Conservation (phyloP, 2,329 filamentous ascomycete species). For the Phyllosticta capitalensis region DNA sequence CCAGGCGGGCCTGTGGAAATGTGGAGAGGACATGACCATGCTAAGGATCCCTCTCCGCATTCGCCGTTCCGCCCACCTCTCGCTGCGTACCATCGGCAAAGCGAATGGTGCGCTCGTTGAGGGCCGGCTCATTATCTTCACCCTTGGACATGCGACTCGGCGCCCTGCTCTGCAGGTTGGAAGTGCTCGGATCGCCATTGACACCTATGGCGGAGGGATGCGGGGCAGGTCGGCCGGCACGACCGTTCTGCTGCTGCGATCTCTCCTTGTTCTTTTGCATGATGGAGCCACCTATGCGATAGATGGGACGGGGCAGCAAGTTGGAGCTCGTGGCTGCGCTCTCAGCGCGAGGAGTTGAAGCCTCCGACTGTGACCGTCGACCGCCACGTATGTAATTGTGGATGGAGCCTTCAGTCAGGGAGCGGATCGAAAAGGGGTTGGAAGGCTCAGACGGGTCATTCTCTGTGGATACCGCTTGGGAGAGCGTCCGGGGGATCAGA, state of each 20-base stretch:
- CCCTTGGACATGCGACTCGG: neutral
- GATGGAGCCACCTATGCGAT: conserved; percentile 26
- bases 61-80: neutral
- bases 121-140: neutral
- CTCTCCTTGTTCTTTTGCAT: conserved; percentile 17
- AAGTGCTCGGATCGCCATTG: neutral
- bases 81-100: conserved; percentile 1
- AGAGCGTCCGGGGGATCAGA: conserved; percentile 56
- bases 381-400: conserved; percentile 20
- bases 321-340: conserved; percentile 14
- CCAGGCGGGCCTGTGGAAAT: no score
- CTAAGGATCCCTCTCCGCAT: neutral
- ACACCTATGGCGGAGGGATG: neutral
- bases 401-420: conserved; percentile 16
- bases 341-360: neutral
- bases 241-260: neutral
- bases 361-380: conserved; percentile 13
- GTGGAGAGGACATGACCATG: no score
- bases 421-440: conserved; percentile 22
- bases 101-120: neutral
- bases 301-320: conserved; percentile 21
- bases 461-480: conserved; percentile 31
- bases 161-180: neutral
- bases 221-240: neutral
- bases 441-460: conserved; percentile 16